Conservation (phyloP, 495 filamentous ascomycete species). For the Neurospora sp. region DNA sequence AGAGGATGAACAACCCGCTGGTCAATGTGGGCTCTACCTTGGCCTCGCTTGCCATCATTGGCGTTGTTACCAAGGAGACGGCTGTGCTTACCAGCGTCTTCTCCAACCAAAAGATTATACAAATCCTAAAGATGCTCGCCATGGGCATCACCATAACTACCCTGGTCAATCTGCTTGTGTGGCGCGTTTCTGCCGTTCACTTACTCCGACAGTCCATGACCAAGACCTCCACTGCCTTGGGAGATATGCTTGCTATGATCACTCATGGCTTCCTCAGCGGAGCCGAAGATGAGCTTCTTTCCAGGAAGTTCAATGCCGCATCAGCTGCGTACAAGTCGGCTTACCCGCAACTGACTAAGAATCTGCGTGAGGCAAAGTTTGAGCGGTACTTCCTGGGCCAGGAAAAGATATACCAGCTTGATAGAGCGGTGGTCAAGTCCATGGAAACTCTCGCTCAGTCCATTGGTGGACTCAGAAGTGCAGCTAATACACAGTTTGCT, state of each 20-base stretch:
- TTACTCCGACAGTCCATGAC: slow-evolving; percentile 68
- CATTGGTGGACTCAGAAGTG: slow-evolving; percentile 82
- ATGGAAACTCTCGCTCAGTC: slow-evolving; percentile 82
- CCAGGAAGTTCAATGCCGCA: slow-evolving; percentile 51
- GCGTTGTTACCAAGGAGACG: slow-evolving; percentile 85
- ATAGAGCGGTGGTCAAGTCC: slow-evolving; percentile 70
- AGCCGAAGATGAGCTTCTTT: slow-evolving; percentile 63
- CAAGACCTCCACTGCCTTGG: slow-evolving; percentile 63
- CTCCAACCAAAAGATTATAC: slow-evolving; percentile 69
- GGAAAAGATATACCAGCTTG: slow-evolving; percentile 70
- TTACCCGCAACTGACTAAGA: slow-evolving; percentile 65
- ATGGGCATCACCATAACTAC: slow-evolving; percentile 75
- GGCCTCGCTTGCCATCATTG: slow-evolving; percentile 84
- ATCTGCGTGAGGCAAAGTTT: slow-evolving; percentile 77
- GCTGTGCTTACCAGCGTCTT: slow-evolving; percentile 71
- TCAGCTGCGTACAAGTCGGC: slow-evolving; percentile 56
- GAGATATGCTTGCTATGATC: slow-evolving; percentile 71
- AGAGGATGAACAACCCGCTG: slow-evolving; percentile 70
- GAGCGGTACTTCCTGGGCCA: slow-evolving; percentile 81
- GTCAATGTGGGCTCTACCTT: slow-evolving; percentile 88
- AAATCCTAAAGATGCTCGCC: slow-evolving; percentile 83
- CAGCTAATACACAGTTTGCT: slow-evolving; percentile 78
- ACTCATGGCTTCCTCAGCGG: slow-evolving; percentile 79
- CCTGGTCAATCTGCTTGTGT: slow-evolving; percentile 64
- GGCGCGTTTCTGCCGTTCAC: slow-evolving; percentile 69